These are phyloP conservation scores for Pyrus communis DNA, from an alignment of 306 rosid species.

Conservation along the genomic window DNA sequence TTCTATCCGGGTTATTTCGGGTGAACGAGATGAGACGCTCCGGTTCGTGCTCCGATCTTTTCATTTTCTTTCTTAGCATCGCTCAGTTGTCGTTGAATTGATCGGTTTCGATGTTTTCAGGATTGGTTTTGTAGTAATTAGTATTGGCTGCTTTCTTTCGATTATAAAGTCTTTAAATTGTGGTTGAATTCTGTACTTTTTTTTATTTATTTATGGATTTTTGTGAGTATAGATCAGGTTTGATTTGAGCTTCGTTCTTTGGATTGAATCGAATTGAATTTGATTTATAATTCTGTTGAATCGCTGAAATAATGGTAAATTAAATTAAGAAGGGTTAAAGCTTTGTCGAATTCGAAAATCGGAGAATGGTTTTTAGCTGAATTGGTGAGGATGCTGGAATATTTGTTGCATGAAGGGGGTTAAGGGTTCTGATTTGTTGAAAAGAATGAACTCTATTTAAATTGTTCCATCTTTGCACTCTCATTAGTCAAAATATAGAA, in stretches of 20 bases:
- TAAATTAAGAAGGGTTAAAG: neutral
- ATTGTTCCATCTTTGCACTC: neutral
- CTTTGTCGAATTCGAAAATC: neutral
- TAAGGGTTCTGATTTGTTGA: neutral
- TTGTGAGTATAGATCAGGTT: neutral
- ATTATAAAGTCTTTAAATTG: neutral
- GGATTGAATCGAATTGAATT: neutral
- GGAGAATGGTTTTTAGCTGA: neutral
- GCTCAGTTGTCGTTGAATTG: neutral
- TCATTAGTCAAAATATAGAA: neutral
- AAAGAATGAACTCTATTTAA: neutral
- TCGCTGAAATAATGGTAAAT: too few relatives aligned
- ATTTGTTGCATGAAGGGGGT: neutral
- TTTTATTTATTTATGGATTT: neutral
- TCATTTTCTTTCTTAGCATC: too few relatives aligned
- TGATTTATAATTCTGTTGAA: too few relatives aligned
- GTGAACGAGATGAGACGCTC: conserved; percentile 73
- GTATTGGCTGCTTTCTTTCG: neutral
- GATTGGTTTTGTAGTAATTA: neutral
- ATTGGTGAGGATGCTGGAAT: neutral
- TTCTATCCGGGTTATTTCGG: neutral
- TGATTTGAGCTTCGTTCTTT: neutral
- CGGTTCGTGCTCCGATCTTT: conserved; percentile 20
- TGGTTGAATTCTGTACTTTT: neutral
- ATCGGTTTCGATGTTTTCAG: neutral